These are phyloP conservation scores for Oryza longistaminata DNA, from an alignment of 176 grass and related monocot genomes.

Conservation along the genomic window DNA sequence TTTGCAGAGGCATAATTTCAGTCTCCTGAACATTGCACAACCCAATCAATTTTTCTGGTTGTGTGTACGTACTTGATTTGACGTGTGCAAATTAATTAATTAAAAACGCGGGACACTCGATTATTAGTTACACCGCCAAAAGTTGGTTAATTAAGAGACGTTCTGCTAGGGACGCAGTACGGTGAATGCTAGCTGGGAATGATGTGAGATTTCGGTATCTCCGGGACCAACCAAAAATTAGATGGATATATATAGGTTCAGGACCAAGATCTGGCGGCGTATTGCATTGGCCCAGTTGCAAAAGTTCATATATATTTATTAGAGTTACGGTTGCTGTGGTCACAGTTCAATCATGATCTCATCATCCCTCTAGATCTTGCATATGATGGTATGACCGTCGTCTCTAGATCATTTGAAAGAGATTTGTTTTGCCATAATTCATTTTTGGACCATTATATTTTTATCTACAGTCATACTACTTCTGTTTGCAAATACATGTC, in stretches of 20 bases:
- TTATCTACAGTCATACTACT: too few species aligned
- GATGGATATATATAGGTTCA: background rate
- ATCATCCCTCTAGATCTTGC: background rate
- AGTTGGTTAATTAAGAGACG: background rate
- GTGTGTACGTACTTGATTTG: constrained; percentile 4
- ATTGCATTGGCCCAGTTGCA: background rate
- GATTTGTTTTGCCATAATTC: background rate
- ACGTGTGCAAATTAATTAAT: constrained; percentile 31
- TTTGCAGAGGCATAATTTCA: background rate
- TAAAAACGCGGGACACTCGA: background rate
- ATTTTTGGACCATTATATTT: background rate
- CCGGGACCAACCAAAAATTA: background rate
- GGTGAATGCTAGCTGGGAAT: background rate
- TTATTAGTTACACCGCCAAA: background rate
- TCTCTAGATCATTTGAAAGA: background rate
- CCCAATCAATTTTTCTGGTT: constrained; percentile 30
- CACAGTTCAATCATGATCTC: background rate
- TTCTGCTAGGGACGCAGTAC: background rate
- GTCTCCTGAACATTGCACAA: background rate
- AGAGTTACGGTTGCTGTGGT: background rate
- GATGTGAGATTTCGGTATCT: background rate
- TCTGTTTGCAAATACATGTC: too few species aligned
- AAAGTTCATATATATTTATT: background rate
- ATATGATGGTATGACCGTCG: background rate
- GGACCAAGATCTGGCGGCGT: background rate